Evolutionary conservation across 371 early-diverging fungal genomes (phyloP).

Genomic region (Mucor sp.): DNA sequence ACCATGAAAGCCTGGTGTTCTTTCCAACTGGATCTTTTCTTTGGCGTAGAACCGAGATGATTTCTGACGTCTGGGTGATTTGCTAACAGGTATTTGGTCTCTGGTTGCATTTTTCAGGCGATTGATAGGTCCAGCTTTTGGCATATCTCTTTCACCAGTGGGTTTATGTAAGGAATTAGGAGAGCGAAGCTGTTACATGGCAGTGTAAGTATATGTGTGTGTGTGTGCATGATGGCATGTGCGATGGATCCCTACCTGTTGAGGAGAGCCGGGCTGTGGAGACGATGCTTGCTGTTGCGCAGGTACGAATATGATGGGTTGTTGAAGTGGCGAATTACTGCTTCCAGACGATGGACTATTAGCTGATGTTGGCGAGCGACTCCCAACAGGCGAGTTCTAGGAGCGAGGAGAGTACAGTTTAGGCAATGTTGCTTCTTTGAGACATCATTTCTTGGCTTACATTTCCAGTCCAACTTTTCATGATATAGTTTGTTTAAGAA

Average conservation of each 20-base stretch:
- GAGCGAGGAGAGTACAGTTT: not conserved
- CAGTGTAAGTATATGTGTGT: not conserved
- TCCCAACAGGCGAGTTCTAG: slow-evolving; percentile 10
- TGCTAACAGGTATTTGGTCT: slow-evolving; percentile 80
- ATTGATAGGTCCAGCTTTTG: slow-evolving; percentile 77
- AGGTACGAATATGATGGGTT: slow-evolving; percentile 18
- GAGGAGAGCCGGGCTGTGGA: not conserved
- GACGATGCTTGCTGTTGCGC: slow-evolving; percentile 12
- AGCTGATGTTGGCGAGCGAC: slow-evolving; percentile 4
- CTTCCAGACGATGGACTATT: not conserved
- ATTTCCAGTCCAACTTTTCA: slow-evolving; percentile 25
- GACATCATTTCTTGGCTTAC: slow-evolving; percentile 9
- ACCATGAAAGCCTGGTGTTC: slow-evolving; percentile 79
- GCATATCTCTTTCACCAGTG: slow-evolving; percentile 33
- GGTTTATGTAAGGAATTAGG: slow-evolving; percentile 14
- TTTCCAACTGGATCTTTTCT: slow-evolving; percentile 80
- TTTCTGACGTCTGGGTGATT: slow-evolving; percentile 82
- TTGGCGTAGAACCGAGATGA: slow-evolving; percentile 88
- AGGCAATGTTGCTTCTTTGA: not conserved
- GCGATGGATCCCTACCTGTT: not conserved
- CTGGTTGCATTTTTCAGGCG: slow-evolving; percentile 81
- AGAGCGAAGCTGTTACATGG: slow-evolving; percentile 17
- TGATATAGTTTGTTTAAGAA: slow-evolving; percentile 4
- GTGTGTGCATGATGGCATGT: not conserved
- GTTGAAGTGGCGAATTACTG: slow-evolving; percentile 8